Percentiles rank a stretch among this genome's conserved stretches.
Conservation (phyloP, 2,329 filamentous ascomycete species). For the Aspergillus transmontanensis region DNA sequence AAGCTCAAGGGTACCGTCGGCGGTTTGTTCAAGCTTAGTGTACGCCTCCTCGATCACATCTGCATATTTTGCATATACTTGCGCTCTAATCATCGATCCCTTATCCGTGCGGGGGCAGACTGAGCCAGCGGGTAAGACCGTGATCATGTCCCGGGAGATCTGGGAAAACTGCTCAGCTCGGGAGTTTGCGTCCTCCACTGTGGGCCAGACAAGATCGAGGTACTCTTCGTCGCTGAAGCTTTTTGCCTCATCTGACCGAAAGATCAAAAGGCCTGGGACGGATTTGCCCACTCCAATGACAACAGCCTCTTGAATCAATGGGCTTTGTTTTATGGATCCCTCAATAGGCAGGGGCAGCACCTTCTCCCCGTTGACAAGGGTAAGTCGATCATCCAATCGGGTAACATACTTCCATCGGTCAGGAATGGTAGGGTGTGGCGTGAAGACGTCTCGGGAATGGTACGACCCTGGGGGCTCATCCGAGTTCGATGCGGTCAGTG, state of each 20-base stretch:
- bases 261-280: constrained; percentile 33
- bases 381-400: constrained; percentile 36
- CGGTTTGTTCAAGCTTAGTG: constrained; percentile 19
- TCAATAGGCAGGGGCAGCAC: constrained; percentile 38
- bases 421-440: constrained; percentile 31
- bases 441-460: constrained; percentile 37
- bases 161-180: constrained; percentile 48
- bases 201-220: constrained; percentile 41
- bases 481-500: constrained; percentile 36
- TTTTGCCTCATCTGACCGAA: constrained; percentile 26
- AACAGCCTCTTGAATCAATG: constrained; percentile 34
- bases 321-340: constrained; percentile 34
- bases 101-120: constrained; percentile 57
- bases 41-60: constrained; percentile 46
- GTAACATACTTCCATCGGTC: constrained; percentile 38
- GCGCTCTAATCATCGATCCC: constrained; percentile 54
- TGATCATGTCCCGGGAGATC: constrained; percentile 47
- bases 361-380: constrained; percentile 37
- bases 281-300: constrained; percentile 31
- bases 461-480: constrained; percentile 35
- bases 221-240: constrained; percentile 35
- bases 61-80: constrained; percentile 50
- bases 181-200: constrained; percentile 42
- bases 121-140: constrained; percentile 34
- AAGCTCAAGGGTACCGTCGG: constrained; percentile 32